phyloP scores from a whole-genome alignment of 2,329 filamentous ascomycete species.

The Cladosporium sp. region DNA sequence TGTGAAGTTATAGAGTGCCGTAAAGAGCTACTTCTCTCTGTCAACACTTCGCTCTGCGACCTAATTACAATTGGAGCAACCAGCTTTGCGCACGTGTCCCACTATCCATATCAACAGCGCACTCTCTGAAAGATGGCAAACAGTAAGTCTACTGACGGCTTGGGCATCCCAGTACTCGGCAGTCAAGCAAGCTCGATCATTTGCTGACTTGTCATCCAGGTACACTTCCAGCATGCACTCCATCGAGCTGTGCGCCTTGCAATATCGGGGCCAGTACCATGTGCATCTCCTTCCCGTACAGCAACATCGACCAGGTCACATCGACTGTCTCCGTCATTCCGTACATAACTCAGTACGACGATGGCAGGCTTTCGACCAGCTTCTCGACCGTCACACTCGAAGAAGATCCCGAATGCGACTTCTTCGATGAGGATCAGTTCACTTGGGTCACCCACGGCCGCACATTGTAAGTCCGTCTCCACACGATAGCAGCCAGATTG shows the following conservation, averaged over 20 bases:
- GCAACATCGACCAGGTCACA: not conserved
- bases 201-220: not conserved
- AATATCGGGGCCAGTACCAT: constrained; percentile 9
- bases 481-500: no score
- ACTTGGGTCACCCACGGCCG: constrained; percentile 6
- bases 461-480: not conserved
- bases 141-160: not conserved
- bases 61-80: not conserved
- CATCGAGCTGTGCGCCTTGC: constrained; percentile 10
- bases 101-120: not conserved
- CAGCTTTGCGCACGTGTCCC: not conserved
- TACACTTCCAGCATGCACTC: not conserved
- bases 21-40: not conserved
- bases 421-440: not conserved
- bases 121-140: not conserved
- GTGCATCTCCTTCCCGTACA: constrained; percentile 9
- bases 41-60: not conserved
- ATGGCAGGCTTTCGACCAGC: not conserved
- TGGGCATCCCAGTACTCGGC: not conserved
- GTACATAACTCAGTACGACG: constrained; percentile 1
- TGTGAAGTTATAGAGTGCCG: not conserved
- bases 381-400: constrained; percentile 1
- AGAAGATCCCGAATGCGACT: not conserved
- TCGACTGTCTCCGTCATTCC: constrained; percentile 10
- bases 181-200: not conserved